phyloP scores from a whole-genome alignment of 345 rosid species.

The Jatropha curcas region DNA sequence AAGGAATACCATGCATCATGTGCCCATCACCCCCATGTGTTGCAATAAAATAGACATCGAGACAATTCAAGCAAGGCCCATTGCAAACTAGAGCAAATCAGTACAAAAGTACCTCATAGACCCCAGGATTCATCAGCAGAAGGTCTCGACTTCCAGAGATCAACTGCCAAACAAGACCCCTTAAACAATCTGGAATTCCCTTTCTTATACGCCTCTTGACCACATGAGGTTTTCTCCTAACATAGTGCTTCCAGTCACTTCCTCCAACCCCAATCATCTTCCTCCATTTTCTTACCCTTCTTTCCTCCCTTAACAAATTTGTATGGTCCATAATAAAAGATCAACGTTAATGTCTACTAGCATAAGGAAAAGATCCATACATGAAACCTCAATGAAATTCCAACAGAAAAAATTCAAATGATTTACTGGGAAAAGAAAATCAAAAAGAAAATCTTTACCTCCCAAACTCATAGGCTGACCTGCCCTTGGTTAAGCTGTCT shows the following conservation, averaged over 20 bases:
- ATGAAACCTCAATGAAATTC: conserved; percentile 4
- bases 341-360: conserved; percentile 13
- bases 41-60: background rate
- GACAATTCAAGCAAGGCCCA: conserved; percentile 14
- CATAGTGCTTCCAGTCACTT: conserved; percentile 96
- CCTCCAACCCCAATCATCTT: conserved; percentile 97
- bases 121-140: conserved; percentile 93
- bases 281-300: conserved; percentile 91
- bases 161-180: conserved; percentile 98
- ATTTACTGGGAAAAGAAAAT: background rate
- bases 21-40: conserved; percentile 3
- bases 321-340: conserved; percentile 14
- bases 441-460: conserved; percentile 41
- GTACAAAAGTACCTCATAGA: conserved; percentile 59
- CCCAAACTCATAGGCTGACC: conserved; percentile 46
- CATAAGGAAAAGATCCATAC: conserved; percentile 6
- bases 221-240: conserved; percentile 79
- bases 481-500: conserved; percentile 51
- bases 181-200: conserved; percentile 96
- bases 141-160: conserved; percentile 94
- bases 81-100: conserved; percentile 5
- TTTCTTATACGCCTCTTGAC: conserved; percentile 84
- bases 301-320: conserved; percentile 64
- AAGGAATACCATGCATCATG: background rate
- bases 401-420: background rate